Percentiles rank a stretch among this genome's conserved stretches.
These are phyloP conservation scores for Aspergillus egyptiacus DNA, from an alignment of 495 filamentous ascomycete species.

Conservation along the genomic window DNA sequence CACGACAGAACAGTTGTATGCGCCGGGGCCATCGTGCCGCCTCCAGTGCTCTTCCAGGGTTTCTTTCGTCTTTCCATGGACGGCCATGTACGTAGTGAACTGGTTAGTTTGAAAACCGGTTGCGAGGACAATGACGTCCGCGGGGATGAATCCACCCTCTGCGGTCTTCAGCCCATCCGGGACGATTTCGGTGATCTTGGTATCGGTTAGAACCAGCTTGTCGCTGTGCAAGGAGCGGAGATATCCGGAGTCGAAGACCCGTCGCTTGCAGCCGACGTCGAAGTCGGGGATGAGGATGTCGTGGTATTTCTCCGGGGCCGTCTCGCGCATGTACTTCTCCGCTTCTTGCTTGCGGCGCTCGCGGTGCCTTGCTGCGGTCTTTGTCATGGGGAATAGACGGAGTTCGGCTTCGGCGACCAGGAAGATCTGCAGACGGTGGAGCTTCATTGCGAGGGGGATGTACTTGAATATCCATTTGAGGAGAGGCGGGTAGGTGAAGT, in stretches of 20 bases:
- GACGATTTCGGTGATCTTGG: slow-evolving; percentile 16
- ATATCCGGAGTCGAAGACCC: slow-evolving; percentile 46
- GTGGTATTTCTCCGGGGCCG: slow-evolving; percentile 48
- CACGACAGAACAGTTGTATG: slow-evolving; percentile 50
- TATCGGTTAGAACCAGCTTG: slow-evolving; percentile 38
- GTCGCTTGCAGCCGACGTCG: slow-evolving; percentile 49
- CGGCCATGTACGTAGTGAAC: slow-evolving; percentile 33
- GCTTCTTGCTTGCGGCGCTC: slow-evolving; percentile 26
- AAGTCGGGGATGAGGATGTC: slow-evolving; percentile 50
- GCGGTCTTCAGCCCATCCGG: slow-evolving; percentile 22
- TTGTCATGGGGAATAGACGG: slow-evolving; percentile 29
- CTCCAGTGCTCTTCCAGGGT: slow-evolving; percentile 40
- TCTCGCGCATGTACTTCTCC: slow-evolving; percentile 36
- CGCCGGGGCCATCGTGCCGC: slow-evolving; percentile 40
- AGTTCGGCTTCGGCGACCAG: slow-evolving; percentile 26
- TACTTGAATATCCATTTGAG: slow-evolving; percentile 21
- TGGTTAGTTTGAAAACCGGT: slow-evolving; percentile 44
- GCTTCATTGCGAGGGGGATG: slow-evolving; percentile 16
- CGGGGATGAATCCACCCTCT: slow-evolving; percentile 31
- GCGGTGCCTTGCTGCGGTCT: slow-evolving; percentile 24
- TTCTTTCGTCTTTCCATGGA: slow-evolving; percentile 35
- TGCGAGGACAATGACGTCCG: slow-evolving; percentile 47
- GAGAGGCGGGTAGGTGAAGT: slow-evolving; percentile 14
- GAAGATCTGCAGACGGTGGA: slow-evolving; percentile 22
- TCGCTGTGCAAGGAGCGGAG: slow-evolving; percentile 37